Conservation (phyloP, 129 eudicot genomes). For the Artemisia tridentata region DNA sequence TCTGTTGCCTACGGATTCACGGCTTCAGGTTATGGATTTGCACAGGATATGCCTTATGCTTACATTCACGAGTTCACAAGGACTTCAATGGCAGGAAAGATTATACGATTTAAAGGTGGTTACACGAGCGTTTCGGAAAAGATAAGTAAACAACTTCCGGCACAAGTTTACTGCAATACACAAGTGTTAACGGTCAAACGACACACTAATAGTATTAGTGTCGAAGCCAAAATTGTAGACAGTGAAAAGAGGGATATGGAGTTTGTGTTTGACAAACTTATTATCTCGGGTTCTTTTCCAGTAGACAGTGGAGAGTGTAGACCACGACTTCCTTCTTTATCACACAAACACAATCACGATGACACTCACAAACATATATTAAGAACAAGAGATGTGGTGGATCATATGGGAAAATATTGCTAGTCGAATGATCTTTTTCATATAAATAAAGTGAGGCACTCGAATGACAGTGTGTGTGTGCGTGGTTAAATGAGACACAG, state of each 20-base stretch:
- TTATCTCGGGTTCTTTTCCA: conserved; percentile 40
- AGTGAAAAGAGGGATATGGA: conserved; percentile 24
- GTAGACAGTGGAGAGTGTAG: conserved; percentile 13
- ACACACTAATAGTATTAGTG: not conserved
- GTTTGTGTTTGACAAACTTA: conserved; percentile 48
- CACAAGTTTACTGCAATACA: conserved; percentile 27
- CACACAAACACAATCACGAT: no score
- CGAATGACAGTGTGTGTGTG: no score
- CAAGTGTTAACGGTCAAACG: conserved; percentile 36
- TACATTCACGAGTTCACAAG: conserved; percentile 47
- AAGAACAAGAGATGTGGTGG: no score
- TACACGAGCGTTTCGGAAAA: conserved; percentile 41
- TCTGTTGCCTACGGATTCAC: conserved; percentile 48
- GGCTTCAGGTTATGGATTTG: conserved; percentile 51
- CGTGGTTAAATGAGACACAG: no score
- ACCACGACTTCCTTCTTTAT: no score
- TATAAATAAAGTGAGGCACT: no score
- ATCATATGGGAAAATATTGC: no score
- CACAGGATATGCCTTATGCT: conserved; percentile 55
- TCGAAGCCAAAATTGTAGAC: conserved; percentile 9
- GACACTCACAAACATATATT: no score
- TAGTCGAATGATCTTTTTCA: no score
- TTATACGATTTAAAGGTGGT: conserved; percentile 42
- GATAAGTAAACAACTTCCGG: conserved; percentile 32
- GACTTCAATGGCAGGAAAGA: conserved; percentile 56